Evolutionary conservation across 768 basidiomycete genomes (phyloP), one percentile per base, ranked within the genome.

Genomic region (Butyriboletus loyo): DNA sequence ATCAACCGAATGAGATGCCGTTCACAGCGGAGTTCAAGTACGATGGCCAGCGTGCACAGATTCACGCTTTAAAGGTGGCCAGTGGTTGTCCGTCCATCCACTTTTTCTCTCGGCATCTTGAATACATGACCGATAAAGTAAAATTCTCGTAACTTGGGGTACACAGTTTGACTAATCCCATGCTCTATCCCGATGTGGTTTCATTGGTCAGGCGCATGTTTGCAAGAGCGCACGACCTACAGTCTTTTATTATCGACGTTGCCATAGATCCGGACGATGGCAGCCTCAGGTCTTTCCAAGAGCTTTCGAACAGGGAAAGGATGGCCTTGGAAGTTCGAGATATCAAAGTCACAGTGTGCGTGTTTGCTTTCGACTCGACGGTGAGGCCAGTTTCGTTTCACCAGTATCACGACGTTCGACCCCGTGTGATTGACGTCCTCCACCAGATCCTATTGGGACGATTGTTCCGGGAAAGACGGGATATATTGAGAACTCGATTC

Each of bases 1-100:
- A 82, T 40, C 77, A 85, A 7, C 72, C 92, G 19, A 79, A 78
- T 21, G 74, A 77, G 30, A 72, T 82, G 30, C 79, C 85, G 10
- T 97, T 94, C 69, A 77, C 82, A 15, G 88, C 91, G 30, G 94
- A 97, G 72, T 89, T 89, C 66, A 97, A 96, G 69, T 89, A 94
- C 61, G 94, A 97, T 60, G 94, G 87, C 19, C 88, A 91, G 62
- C 79, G 87, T 44, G 90, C 86, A 19, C 90, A 91, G 68, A 84
- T 89, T n/a, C 88, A 90, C 64, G 86, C 77, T 13, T 52, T 56
- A 49, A 57, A 51, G 43, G 62, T 48, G 38, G 66, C 56, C 55
- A 63, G 63, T 14, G 60, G 66, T 4, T 59, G 64, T 11, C 48
- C 63, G 28, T 61, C 58, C 10, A 78, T 91, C 37, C 80, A 82